Evolutionary conservation across 225 moss, liverwort and hornwort genomes (phyloP).

Genomic region (Pleurozium schreberi): DNA sequence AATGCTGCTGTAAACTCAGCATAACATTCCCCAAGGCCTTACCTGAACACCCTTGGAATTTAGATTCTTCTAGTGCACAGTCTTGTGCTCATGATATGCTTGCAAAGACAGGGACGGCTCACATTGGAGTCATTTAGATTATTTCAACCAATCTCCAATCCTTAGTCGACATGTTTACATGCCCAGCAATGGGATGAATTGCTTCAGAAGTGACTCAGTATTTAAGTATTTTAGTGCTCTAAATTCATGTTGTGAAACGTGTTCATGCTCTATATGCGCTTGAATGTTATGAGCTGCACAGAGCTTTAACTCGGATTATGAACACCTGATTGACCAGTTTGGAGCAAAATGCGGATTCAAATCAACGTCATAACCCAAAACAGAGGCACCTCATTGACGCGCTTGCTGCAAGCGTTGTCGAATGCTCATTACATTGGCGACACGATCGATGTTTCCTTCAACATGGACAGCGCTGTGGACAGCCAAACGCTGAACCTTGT

Average conservation of each 20-base stretch:
- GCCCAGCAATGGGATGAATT: background rate
- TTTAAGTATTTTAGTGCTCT: background rate
- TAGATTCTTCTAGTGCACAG: background rate
- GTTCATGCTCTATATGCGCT: too few relatives aligned
- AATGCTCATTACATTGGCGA: slow-evolving; percentile 44
- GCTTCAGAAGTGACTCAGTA: background rate
- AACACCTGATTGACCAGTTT: slow-evolving; percentile 9
- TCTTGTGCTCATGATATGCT: background rate
- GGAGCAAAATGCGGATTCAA: slow-evolving; percentile 49
- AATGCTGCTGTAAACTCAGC: background rate
- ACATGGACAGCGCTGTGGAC: slow-evolving; percentile 50
- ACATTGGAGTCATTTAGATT: background rate
- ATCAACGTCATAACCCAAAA: slow-evolving; percentile 53
- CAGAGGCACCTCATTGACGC: slow-evolving; percentile 15
- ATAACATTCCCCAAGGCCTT: background rate
- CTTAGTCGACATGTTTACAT: background rate
- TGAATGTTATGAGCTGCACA: background rate
- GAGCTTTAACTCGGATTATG: background rate
- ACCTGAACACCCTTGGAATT: background rate
- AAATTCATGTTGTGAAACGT: too few relatives aligned
- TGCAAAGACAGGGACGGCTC: background rate
- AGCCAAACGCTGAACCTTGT: slow-evolving; percentile 18
- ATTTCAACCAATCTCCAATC: background rate
- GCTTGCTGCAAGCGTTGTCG: slow-evolving; percentile 34
- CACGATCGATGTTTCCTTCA: slow-evolving; percentile 37